These are phyloP conservation scores for Aspergillus latus DNA, from an alignment of 2,329 filamentous ascomycete genomes.

Conservation along the genomic window DNA sequence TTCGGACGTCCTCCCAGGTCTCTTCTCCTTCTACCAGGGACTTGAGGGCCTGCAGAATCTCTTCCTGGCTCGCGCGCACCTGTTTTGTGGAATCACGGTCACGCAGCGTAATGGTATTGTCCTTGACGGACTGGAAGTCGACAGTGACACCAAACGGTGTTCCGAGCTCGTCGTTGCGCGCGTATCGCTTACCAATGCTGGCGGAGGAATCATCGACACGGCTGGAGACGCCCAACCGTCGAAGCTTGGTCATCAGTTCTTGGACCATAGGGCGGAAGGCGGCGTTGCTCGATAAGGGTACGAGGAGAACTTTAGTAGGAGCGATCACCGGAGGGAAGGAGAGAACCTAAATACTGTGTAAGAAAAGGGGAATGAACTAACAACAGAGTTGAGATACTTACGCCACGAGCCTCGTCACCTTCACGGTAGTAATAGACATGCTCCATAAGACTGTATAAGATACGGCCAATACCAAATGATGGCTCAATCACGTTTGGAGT, in stretches of 20 bases:
- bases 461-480: slow-evolving; percentile 94
- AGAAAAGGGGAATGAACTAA: background rate
- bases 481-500: slow-evolving; percentile 96
- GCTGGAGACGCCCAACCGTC: slow-evolving; percentile 74
- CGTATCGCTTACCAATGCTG: slow-evolving; percentile 91
- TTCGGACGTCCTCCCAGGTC: background rate
- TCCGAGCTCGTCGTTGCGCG: slow-evolving; percentile 91
- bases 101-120: background rate
- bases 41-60: background rate
- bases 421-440: slow-evolving; percentile 93
- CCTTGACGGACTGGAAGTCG: slow-evolving; percentile 72
- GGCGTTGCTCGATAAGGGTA: slow-evolving; percentile 78
- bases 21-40: background rate
- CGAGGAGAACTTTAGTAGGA: slow-evolving; percentile 92
- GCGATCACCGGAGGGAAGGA: slow-evolving; percentile 76
- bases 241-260: slow-evolving; percentile 72
- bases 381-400: slow-evolving; percentile 52
- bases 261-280: slow-evolving; percentile 77
- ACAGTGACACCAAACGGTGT: slow-evolving; percentile 92
- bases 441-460: slow-evolving; percentile 89
- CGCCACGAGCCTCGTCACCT: slow-evolving; percentile 79
- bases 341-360: slow-evolving; percentile 54
- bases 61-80: background rate
- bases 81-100: background rate
- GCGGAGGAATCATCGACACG: slow-evolving; percentile 87